phyloP scores from a whole-genome alignment of 192 early-diverging fungal genomes.

The Coemansia sp. region DNA sequence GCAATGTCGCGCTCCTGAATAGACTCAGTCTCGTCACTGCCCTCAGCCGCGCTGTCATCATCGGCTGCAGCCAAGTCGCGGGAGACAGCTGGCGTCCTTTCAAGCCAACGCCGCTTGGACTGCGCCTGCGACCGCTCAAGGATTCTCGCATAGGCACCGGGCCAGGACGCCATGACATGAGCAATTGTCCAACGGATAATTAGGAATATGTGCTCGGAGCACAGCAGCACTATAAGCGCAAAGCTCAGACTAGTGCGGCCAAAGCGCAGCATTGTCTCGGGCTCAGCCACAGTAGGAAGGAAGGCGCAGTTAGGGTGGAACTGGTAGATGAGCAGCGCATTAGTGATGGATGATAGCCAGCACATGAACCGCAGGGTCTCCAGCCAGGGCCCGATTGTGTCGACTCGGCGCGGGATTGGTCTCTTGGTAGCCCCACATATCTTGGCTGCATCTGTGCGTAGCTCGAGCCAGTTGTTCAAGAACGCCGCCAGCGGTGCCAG shows the following conservation, averaged over 20 bases:
- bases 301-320: constrained; percentile 44
- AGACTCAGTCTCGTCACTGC: background rate
- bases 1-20: background rate
- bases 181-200: constrained; percentile 41
- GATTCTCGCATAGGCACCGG: constrained; percentile 44
- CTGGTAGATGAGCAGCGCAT: constrained; percentile 60
- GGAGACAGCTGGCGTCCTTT: constrained; percentile 30
- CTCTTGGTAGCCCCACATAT: constrained; percentile 75
- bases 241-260: constrained; percentile 51
- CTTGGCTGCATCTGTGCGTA: constrained; percentile 90
- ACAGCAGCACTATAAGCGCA: constrained; percentile 53
- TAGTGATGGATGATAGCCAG: constrained; percentile 60
- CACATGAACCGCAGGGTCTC: constrained; percentile 60
- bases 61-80: constrained; percentile 27
- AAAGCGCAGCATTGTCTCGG: constrained; percentile 38
- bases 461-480: constrained; percentile 90
- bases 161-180: constrained; percentile 52
- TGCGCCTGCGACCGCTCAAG: constrained; percentile 41
- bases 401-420: constrained; percentile 70
- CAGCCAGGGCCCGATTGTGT: constrained; percentile 80
- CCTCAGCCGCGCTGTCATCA: background rate
- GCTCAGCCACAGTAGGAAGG: constrained; percentile 30
- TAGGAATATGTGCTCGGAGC: constrained; percentile 50
- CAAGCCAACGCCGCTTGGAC: constrained; percentile 50
- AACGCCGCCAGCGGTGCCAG: constrained; percentile 79